These are phyloP conservation scores for Amylocarpus encephaloides DNA, from an alignment of 2,329 filamentous ascomycete genomes.

Conservation along the genomic window DNA sequence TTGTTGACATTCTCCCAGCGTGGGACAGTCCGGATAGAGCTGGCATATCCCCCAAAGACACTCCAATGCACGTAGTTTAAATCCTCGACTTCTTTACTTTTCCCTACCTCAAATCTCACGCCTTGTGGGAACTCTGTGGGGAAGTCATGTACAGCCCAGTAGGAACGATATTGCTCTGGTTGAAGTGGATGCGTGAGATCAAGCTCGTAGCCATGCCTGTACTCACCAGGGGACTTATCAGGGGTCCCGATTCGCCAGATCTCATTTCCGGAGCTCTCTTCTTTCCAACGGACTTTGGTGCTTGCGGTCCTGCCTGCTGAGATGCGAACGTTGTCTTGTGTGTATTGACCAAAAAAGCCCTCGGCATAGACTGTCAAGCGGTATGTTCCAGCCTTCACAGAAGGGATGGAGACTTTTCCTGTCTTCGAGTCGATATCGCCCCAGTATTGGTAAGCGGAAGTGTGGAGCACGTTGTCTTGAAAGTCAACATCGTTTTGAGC, in stretches of 20 bases:
- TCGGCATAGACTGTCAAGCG: conserved; percentile 57
- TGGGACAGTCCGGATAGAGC: conserved; percentile 39
- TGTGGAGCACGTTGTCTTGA: conserved; percentile 52
- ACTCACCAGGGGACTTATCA: conserved; percentile 56
- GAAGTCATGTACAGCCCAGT: conserved; percentile 57
- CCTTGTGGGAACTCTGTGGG: conserved; percentile 52
- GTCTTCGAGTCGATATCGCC: conserved; percentile 38
- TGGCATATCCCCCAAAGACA: conserved; percentile 51
- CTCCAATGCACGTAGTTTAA: conserved; percentile 63
- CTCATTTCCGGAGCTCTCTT: conserved; percentile 51
- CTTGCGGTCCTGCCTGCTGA: conserved; percentile 36
- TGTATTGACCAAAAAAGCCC: conserved; percentile 54
- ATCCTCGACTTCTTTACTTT: conserved; percentile 42
- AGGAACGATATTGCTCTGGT: conserved; percentile 53
- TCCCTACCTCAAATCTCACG: conserved; percentile 50
- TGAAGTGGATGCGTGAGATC: conserved; percentile 43
- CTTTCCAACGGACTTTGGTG: conserved; percentile 41
- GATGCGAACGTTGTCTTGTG: conserved; percentile 43
- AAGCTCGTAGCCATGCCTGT: conserved; percentile 47
- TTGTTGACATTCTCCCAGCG: conserved; percentile 48
- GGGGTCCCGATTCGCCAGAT: conserved; percentile 58
- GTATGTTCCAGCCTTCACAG: conserved; percentile 52
- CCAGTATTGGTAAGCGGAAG: conserved; percentile 58
- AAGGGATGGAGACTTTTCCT: conserved; percentile 46
- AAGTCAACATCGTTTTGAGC: conserved; percentile 45